Base-by-base conservation (phyloP, 2,329 filamentous ascomycete genomes). In the Coccinonectria pachysandricola region DNA sequence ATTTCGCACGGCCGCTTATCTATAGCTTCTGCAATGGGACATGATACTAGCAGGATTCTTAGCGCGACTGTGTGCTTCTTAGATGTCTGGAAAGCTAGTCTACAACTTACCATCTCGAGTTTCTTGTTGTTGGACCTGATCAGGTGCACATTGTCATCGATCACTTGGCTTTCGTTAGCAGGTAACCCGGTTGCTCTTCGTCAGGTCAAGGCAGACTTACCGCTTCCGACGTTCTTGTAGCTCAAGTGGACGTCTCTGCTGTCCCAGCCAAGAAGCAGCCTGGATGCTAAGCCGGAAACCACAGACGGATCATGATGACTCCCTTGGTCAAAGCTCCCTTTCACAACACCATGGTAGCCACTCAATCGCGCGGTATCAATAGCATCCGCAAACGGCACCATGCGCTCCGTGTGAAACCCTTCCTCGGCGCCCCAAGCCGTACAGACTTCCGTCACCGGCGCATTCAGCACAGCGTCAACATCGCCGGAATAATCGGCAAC, bases 371-470 rank as follows among this genome's bases (percentile, higher is more conserved):
- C 39, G 17, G 37, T 32, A 6, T 43, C 38, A 13, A 48, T 34
- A 19, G 37, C 40, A 7, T 34, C 23, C 8, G 41, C 36, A 25
- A 54, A 54, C 4, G 43, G 39, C 22, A 34, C 37, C 38, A 56
- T 40, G n/a, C 47, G 41, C 19, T 43, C 37, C 22, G 46, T 35
- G 13, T 50, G 43, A 20, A 54, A 60, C 6, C 33, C 37, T 2
- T 50, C 36, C 3, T 52, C 45, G 7, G 45, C 37, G 25, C 49
- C 54, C 37, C 48, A 53, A 12, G 48, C 49, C 12, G 49, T 46
- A 27, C 59, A 47, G 22, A 60, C 39, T 39, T 59, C 57, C n/a
- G 54, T 58, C 32, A 49, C 49, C 12, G 56, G 55, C 4, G 54
- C 51, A 19, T 37, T 42, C 7, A 60, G 42, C 2, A 48, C 51